Base-by-base conservation (phyloP, 192 early-diverging fungal species). In the Coemansia aciculifera region DNA sequence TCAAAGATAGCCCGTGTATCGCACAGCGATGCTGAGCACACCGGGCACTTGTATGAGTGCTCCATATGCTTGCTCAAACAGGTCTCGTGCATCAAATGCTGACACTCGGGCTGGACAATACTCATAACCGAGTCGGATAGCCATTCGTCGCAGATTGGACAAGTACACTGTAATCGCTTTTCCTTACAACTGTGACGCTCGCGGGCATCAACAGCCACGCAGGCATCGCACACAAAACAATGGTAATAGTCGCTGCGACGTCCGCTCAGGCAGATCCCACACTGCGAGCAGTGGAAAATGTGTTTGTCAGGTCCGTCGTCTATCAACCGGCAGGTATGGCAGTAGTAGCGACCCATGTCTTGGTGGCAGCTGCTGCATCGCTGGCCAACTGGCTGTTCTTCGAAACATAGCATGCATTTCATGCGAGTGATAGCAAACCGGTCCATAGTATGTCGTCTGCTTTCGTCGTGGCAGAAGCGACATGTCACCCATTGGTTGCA, bases 141-240 rank as follows among this genome's bases (percentile, higher is more conserved):
- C 73, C 90, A 91, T 69, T 99, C 95, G 27, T 94, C 94, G 83
- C 97, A 99, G 62, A 99, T 96, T 5, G 95, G 95, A 64, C 97
- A 99, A 74, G 98, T 92, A 62, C 89, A 87, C 66, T 96, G 94
- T 39, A 99, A 67, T 44, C 92, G 94, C 57, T 90, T 85, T 74
- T 99, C 97, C 54, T 93, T 94, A 71, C 97, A 99, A 54, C 89
- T 87, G 75, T 99, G 97, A 11, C 85, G 84, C 32, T 88, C 85
- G 66, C 91, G 88, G 15, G 91, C 84, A 27, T 71, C 49, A 15
- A 93, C 89, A 11, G 86, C 86, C 86, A 99, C 92, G 69, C 97
- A 99, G 0, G 94, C 90, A 56, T 96, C 92, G 65, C 97, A 99
- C 36, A 88, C 90, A 44, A 86, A 79, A 81, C 97, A 99, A 65